phyloP scores from a whole-genome alignment of 1,284 basidiomycete genomes.

The Cutaneotrichosporon sp. region DNA sequence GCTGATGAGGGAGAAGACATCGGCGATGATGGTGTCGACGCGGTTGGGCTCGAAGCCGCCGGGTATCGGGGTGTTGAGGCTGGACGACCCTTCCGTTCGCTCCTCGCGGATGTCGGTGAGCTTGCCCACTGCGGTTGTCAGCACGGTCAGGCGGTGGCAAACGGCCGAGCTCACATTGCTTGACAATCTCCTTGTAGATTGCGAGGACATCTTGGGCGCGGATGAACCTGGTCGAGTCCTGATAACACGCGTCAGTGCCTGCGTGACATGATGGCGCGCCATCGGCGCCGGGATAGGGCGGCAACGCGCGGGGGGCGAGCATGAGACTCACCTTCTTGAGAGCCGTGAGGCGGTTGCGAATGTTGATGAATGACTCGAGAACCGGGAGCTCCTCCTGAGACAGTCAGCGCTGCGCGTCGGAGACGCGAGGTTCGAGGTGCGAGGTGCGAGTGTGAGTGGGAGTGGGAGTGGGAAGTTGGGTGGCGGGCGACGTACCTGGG shows the following conservation, averaged over 20 bases:
- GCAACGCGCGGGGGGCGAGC: not conserved
- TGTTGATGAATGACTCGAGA: constrained; percentile 92
- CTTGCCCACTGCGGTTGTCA: constrained; percentile 69
- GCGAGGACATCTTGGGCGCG: constrained; percentile 90
- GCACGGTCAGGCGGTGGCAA: constrained; percentile 3
- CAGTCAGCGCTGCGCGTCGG: not conserved
- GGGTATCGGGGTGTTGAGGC: constrained; percentile 14
- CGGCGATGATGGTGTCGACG: constrained; percentile 86
- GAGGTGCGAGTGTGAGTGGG: not conserved
- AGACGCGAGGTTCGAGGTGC: no score
- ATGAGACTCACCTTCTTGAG: constrained; percentile 58
- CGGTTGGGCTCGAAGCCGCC: constrained; percentile 69
- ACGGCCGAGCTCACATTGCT: constrained; percentile 68
- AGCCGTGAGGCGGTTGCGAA: constrained; percentile 72
- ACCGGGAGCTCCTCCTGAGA: constrained; percentile 74
- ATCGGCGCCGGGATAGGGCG: not conserved
- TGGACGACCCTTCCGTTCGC: constrained; percentile 24
- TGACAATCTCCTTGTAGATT: constrained; percentile 90
- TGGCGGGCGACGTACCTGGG: constrained; percentile 37
- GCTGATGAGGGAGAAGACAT: constrained; percentile 89
- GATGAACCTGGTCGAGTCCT: constrained; percentile 80
- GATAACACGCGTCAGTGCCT: constrained; percentile 36
- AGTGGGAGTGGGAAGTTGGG: not conserved
- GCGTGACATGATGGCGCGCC: not conserved
- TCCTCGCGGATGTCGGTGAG: constrained; percentile 86